These are phyloP conservation scores for Pleurotus giganteus DNA, from an alignment of 768 basidiomycete species.

Conservation along the genomic window DNA sequence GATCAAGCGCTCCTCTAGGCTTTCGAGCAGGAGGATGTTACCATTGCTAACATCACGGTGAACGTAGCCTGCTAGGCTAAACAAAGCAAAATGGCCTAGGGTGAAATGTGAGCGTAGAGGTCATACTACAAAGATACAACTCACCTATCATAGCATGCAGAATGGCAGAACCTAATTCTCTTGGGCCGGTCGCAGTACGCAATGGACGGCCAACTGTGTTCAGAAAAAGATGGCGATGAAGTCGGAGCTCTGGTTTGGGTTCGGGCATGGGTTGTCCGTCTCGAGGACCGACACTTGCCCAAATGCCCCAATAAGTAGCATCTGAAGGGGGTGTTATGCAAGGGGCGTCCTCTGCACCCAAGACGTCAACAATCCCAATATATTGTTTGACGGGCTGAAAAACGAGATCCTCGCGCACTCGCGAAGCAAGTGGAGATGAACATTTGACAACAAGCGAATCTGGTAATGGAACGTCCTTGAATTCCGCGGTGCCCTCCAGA, in stretches of 20 bases:
- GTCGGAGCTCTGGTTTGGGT: background rate
- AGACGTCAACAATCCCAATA: background rate
- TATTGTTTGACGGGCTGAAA: background rate
- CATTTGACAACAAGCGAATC: background rate
- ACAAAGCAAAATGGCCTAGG: conserved; percentile 1
- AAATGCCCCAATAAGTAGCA: background rate
- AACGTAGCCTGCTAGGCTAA: background rate
- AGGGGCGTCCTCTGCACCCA: background rate
- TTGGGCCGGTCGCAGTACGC: background rate
- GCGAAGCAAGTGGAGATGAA: background rate
- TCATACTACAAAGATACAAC: background rate
- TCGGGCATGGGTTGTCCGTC: background rate
- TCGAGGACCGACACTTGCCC: background rate
- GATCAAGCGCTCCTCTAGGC: background rate
- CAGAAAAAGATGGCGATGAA: background rate
- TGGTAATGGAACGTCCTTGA: background rate
- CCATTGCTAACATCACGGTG: conserved; percentile 13
- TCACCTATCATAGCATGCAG: background rate
- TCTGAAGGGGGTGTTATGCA: background rate
- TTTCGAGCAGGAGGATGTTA: conserved; percentile 5
- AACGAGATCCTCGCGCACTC: background rate
- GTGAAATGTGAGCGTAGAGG: background rate
- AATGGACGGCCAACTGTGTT: background rate
- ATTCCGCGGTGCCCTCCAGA: background rate
- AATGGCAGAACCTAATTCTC: background rate